Evolutionary conservation across 805 yeast species (phyloP).

Genomic region (Myxozyma vanderwaltii): DNA sequence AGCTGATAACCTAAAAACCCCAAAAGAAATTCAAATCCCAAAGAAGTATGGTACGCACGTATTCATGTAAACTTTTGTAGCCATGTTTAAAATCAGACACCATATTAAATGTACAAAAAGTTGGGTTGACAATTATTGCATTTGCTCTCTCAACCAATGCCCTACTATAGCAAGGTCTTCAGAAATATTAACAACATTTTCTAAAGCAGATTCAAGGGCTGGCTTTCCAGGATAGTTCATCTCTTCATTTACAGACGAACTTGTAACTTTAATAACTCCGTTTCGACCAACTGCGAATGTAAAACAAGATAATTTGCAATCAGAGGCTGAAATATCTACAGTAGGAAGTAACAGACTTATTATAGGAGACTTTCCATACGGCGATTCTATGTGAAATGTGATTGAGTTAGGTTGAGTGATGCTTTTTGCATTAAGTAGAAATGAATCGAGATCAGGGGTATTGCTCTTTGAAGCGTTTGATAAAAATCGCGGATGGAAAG

Average conservation of each 20-base stretch:
- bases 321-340: neutral
- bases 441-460: neutral
- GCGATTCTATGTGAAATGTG: conserved; percentile 12
- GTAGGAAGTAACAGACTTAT: conserved; percentile 22
- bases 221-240: neutral
- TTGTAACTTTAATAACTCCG: conserved; percentile 4
- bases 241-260: conserved; percentile 13
- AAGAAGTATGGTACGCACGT: neutral
- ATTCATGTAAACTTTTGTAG: neutral
- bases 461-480: neutral
- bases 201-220: conserved; percentile 6
- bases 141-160: conserved; percentile 24
- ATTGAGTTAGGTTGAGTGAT: conserved; percentile 3
- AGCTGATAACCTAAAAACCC: neutral
- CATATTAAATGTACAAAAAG: neutral
- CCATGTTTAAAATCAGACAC: no score
- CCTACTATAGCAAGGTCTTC: conserved; percentile 26
- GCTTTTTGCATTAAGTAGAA: neutral
- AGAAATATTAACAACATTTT: conserved; percentile 10
- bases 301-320: conserved; percentile 7
- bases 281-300: conserved; percentile 11
- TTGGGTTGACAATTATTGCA: neutral
- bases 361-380: conserved; percentile 20
- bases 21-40: neutral
- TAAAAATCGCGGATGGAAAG: conserved; percentile 1